Evolutionary conservation across 2,329 filamentous ascomycete genomes (phyloP).

Genomic region (Gnomoniopsis sp.): DNA sequence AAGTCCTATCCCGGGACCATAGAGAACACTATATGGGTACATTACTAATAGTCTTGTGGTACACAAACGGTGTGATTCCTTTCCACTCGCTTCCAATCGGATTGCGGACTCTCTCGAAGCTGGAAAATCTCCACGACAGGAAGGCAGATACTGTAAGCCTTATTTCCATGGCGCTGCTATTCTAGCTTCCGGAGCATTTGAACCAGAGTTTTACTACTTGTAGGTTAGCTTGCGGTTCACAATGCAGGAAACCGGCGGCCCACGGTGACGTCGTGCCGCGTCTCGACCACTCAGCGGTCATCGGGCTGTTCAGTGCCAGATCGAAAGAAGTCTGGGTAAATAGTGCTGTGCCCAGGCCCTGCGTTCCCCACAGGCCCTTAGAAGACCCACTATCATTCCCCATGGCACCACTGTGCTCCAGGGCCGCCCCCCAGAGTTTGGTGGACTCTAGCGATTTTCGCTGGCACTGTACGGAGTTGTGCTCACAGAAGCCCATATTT

Average conservation of each 20-base stretch:
- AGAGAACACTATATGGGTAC: neutral
- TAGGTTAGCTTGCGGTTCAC: neutral
- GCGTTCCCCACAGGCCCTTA: neutral
- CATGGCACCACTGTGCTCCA: slow-evolving; percentile 1
- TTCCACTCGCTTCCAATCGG: neutral
- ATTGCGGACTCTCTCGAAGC: neutral
- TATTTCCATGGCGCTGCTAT: neutral
- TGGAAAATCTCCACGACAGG: too few species aligned
- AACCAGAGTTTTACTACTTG: neutral
- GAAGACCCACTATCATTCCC: slow-evolving; percentile 6
- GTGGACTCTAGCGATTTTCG: neutral
- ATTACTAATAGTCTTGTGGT: neutral
- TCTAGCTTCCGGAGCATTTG: slow-evolving; percentile 4
- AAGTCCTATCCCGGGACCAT: neutral
- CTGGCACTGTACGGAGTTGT: slow-evolving; percentile 8
- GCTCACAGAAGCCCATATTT: neutral
- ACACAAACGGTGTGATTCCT: neutral
- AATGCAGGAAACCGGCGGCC: slow-evolving; percentile 1
- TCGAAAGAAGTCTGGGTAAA: neutral
- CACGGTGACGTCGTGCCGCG: slow-evolving; percentile 17
- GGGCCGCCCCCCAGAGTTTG: slow-evolving; percentile 1
- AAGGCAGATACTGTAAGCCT: neutral
- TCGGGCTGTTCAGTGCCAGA: slow-evolving; percentile 13
- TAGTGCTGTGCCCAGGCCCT: neutral
- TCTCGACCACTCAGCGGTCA: slow-evolving; percentile 11